A percentile compares a stretch with the other conserved stretches of the same genome.
Evolutionary conservation across 2,329 filamentous ascomycete genomes (phyloP).

Genomic region (Pseudocercospora musae): DNA sequence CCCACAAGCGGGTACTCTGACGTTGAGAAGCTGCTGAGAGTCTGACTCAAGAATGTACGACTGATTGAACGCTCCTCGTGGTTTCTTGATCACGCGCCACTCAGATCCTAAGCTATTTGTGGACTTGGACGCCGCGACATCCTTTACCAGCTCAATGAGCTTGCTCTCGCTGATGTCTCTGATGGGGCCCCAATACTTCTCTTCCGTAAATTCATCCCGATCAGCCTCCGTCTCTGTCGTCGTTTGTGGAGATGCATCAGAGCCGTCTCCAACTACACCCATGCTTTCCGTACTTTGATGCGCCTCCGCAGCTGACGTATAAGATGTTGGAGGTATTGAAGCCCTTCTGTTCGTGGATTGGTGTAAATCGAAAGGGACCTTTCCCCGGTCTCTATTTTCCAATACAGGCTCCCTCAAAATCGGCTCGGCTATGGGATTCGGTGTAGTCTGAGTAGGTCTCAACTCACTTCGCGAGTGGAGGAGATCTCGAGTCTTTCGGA

Average conservation of each 20-base stretch:
- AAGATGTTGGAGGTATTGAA: not conserved
- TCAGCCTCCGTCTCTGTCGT: not conserved
- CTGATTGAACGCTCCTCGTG: conserved; percentile 19
- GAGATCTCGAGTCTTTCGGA: not conserved
- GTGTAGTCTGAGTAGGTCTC: not conserved
- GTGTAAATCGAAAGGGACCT: not conserved
- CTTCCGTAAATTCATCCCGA: not conserved
- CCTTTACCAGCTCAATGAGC: conserved; percentile 5
- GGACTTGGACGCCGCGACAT: conserved; percentile 2
- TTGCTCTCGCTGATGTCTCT: conserved; percentile 9
- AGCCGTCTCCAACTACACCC: not conserved
- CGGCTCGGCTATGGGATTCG: not conserved
- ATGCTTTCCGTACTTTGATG: not conserved
- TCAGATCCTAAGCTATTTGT: not conserved
- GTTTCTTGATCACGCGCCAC: conserved; percentile 8
- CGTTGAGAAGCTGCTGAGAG: conserved; percentile 9
- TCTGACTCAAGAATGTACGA: conserved; percentile 18
- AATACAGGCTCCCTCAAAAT: not conserved
- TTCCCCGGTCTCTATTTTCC: not conserved
- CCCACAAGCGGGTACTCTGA: conserved; percentile 19
- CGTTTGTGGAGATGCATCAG: not conserved
- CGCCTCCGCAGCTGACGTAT: not conserved
- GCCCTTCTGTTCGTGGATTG: not conserved
- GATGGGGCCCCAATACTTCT: conserved; percentile 18
- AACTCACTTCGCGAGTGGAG: not conserved